phyloP scores from a whole-genome alignment of 2,329 filamentous ascomycete species.

The Exophiala oligosperma region DNA sequence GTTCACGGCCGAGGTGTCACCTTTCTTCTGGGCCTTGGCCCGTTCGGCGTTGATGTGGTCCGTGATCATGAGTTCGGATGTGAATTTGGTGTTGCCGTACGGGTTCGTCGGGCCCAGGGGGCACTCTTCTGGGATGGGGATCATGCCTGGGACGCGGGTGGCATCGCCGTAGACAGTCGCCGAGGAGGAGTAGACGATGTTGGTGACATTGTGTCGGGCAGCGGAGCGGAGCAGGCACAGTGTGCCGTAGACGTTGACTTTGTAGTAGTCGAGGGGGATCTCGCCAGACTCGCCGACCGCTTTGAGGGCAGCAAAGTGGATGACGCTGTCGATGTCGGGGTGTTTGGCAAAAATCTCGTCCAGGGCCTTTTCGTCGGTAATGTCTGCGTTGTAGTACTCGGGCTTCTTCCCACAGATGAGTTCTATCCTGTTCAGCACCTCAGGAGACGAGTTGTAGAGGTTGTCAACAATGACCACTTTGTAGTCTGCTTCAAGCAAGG shows the following conservation, averaged over 20 bases:
- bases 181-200: constrained; percentile 98
- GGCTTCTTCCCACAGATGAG: constrained; percentile 87
- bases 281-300: constrained; percentile 94
- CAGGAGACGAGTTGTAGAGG: constrained; percentile 93
- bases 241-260: constrained; percentile 92
- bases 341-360: constrained; percentile 86
- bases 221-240: constrained; percentile 84
- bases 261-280: constrained; percentile 96
- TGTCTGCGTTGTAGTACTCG: constrained; percentile 79
- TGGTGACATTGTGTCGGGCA: constrained; percentile 85
- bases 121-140: constrained; percentile 95
- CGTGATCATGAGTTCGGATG: constrained; percentile 87
- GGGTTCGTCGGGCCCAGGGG: constrained; percentile 96
- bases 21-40: constrained; percentile 75
- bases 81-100: constrained; percentile 94
- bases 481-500: constrained; percentile 90
- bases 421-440: constrained; percentile 92
- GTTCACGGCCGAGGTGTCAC: constrained; percentile 67
- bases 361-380: constrained; percentile 80
- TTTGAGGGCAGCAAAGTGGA: constrained; percentile 98
- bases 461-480: constrained; percentile 96
- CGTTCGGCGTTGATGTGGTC: constrained; percentile 88
- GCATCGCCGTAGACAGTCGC: constrained; percentile 98
- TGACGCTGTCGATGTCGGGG: constrained; percentile 94
- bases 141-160: constrained; percentile 95